Base-by-base conservation (phyloP, 768 basidiomycete species). In the Termitomyces sp. region DNA sequence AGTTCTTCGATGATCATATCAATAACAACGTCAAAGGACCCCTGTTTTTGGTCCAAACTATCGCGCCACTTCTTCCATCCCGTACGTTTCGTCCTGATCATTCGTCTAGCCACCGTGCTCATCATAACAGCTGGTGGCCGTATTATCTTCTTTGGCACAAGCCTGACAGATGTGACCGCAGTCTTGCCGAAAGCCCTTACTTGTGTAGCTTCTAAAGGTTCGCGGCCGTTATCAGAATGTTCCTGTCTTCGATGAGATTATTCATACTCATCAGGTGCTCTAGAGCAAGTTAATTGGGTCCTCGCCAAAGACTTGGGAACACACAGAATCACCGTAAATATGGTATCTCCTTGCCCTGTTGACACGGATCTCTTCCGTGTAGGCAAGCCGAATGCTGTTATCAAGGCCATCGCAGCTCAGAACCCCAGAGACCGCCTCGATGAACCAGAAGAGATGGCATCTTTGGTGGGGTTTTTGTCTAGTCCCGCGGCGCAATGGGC, bases 1-100 rank as follows among this genome's bases (percentile, higher is more conserved):
- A 68, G n/a, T 76, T 76, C 59, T 85, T 75, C 63, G 81, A 85
- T 53, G 64, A 65, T 20, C 79, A 82, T 61, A 76, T 84, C 60
- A 70, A 80, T 53, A 76, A 76, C 45, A 86, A 86, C 58, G 82
- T 86, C 54, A 84, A 85, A 64, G 82, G 78, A 0, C 83, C 84
- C 1, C 60, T 87, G 16, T 86, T 85, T 71, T 68, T 83, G 48
- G 76, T 75, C 2, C 77, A 86, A 62, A 71, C 73, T 6, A 82
- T 77, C 2, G 76, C 75, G 4, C 66, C 74, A 20, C 64, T 76
- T 42, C 66, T 85, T 51, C 73, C 74, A 13, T 54, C 72, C 30
- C 79, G 83, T 83, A 65, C 53, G 78, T 68, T 6, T 30, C 22
- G 12, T 32, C 20, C 47, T 39, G 7, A 20, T 57, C 20, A 40